Evolutionary conservation across 2,329 filamentous ascomycete genomes (phyloP), one percentile per base, ranked within the genome.

Genomic region (Trichoderma oligosporum): DNA sequence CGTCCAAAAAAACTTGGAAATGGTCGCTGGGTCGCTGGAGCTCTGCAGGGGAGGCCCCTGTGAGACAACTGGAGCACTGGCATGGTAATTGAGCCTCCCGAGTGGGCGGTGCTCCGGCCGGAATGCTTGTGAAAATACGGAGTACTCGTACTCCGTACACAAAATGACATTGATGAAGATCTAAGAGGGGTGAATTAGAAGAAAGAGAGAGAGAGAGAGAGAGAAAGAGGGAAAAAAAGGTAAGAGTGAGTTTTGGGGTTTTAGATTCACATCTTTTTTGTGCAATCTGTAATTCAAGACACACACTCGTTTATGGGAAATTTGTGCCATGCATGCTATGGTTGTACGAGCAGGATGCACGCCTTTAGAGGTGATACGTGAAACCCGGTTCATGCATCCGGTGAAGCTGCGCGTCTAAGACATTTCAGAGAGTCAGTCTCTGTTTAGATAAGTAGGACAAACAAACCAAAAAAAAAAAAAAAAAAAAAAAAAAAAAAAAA

Each of bases 351-450:
- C 46, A 4, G 38, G 46, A 49, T 38, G 46, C 22, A n/a, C 8
- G 22, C 33, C 18, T 48, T n/a, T 29, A 16, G 14, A 16, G 49
- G 48, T 42, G 48, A 36, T 27, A 38, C 51, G 33, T 20, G 31
- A 20, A 31, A 29, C 22, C 51, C 51, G 51, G 51, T 45, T 46
- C 51, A 55, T 55, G 51, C 41, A 55, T 55, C 51, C 51, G 51
- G 51, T 46, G 51, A 55, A 55, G 51, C 51, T 55, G 51, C 41
- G 41, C 51, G 51, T 55, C 31, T 25, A n/a, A 31, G 12, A 55
- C 31, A 46, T 20, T 25, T n/a, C 7, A 35, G 4, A 22, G 41
- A 49, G 41, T 20, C 38, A 31, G 22, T 14, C 39, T 45, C 51
- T 29, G 51, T n/a, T 29, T 36, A 22, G n/a, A n/a, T n/a, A n/a